Conservation (phyloP, 768 basidiomycete genomes). For the Lentinula edodes region DNA sequence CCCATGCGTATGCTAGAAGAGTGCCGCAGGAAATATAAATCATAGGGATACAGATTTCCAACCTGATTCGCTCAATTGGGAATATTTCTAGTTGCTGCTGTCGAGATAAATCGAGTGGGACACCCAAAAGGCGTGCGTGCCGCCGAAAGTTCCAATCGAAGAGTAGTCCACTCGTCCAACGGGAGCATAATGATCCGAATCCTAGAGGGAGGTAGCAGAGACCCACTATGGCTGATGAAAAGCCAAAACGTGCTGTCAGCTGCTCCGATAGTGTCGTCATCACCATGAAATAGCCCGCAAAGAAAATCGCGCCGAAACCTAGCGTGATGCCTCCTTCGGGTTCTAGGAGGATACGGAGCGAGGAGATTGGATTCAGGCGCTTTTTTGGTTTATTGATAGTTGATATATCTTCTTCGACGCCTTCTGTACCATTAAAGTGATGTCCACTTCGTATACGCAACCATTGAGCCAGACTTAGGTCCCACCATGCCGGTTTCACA, state of each 20-base stretch:
- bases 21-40: background rate
- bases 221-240: background rate
- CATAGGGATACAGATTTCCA: background rate
- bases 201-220: background rate
- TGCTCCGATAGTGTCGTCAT: background rate
- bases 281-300: background rate
- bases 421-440: background rate
- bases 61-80: background rate
- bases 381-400: background rate
- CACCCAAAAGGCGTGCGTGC: background rate
- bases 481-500: background rate
- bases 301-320: background rate
- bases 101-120: background rate
- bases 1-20: background rate
- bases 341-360: background rate
- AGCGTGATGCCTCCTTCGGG: background rate
- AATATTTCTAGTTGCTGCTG: background rate
- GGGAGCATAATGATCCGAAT: background rate
- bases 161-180: background rate
- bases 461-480: background rate
- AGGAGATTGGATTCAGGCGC: background rate
- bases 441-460: background rate
- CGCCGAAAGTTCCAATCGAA: background rate
- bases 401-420: background rate
- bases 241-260: background rate